Base-by-base conservation (phyloP, 2,329 filamentous ascomycete species). In the Aspergillus sp. region DNA sequence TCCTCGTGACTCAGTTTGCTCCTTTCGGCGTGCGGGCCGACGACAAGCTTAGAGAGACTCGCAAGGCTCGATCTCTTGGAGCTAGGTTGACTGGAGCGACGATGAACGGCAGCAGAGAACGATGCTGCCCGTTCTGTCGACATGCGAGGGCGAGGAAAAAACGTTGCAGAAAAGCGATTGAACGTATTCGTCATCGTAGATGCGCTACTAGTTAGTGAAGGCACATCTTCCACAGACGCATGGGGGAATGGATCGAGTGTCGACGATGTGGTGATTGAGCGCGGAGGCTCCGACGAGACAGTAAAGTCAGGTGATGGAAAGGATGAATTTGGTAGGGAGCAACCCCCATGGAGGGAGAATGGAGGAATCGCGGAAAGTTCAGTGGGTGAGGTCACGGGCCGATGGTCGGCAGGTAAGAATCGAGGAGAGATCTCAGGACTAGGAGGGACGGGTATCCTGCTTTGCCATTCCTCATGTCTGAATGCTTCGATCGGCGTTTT, bases 131-230 rank as follows among this genome's bases (percentile, higher is more conserved):
- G 74, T 57, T 81, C 78, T 1, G 74, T 74, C 6, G 76, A 77
- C 7, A 75, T 67, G 41, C 76, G 74, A 23, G 70, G 72, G 45
- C 74, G 73, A 39, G 70, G 68, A 56, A 76, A 73, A 56, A 78
- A 76, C 19, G 71, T 76, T 25, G 73, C 73, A 7, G 79, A 81
- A 31, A 80, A 71, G 25, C 78, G 75, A 35, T 75, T 70, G 19
- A 77, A 55, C 23, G 73, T 74, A 50, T 76, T 78, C 25, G 77
- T 77, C 67, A 73, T 76, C 9, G 77, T 81, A 1, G 79, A 81
- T 41, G 77, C 73, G 62, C 78, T 80, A 64, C 79, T 80, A 25
- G 76, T 81, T 33, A 81, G 67, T 25, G 79, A 81, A 15, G 79
- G 79, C 4, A 81, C 77, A 71, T 81, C 79, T 44, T 81, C 79